Conservation (phyloP, 148 eudicot genomes). For the Fagopyrum tataricum region DNA sequence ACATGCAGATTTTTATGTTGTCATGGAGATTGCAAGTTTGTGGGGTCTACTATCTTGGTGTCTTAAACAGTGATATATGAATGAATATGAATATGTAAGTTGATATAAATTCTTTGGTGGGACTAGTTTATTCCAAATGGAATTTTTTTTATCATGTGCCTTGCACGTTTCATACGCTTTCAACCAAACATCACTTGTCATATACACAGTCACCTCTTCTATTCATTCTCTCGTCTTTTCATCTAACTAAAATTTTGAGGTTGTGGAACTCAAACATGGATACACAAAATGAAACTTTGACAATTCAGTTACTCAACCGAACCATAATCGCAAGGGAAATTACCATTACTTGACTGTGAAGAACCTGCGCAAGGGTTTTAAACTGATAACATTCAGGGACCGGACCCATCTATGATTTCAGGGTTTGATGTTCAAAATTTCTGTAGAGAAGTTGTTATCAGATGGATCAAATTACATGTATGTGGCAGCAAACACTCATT, state of each 20-base stretch:
- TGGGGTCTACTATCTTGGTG: neutral
- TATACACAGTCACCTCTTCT: neutral
- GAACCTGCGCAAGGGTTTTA: neutral
- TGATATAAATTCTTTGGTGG: neutral
- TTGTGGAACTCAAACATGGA: neutral
- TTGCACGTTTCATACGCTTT: neutral
- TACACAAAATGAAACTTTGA: too few species aligned
- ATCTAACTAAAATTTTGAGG: neutral
- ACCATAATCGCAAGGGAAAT: neutral
- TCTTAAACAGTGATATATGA: neutral
- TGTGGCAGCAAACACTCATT: neutral
- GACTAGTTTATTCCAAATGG: neutral
- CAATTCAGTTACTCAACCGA: neutral
- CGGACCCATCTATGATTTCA: neutral
- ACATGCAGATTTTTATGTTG: neutral
- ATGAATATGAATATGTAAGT: neutral
- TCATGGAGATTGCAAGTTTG: neutral
- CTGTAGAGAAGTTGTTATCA: neutral
- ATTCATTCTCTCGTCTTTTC: neutral
- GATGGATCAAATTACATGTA: neutral
- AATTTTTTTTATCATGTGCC: too few species aligned
- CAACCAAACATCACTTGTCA: neutral
- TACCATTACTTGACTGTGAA: neutral
- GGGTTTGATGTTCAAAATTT: neutral
- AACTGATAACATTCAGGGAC: neutral